These are phyloP conservation scores for Leccinum barrowsii DNA, from an alignment of 768 basidiomycete genomes.

Conservation along the genomic window DNA sequence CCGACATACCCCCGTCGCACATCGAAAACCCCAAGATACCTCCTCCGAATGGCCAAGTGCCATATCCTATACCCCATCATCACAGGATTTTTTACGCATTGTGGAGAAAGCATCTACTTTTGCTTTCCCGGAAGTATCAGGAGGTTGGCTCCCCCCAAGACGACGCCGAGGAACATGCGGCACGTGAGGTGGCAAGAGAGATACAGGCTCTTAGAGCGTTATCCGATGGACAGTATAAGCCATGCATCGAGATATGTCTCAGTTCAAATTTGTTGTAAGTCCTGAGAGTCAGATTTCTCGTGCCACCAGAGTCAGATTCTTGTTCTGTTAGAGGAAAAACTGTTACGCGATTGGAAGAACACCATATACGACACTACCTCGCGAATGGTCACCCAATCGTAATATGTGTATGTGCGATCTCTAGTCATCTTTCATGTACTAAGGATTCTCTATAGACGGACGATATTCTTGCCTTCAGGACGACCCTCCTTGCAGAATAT, in stretches of 20 bases:
- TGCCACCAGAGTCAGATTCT: not conserved
- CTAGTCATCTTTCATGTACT: not conserved
- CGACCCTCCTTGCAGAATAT: slow-evolving; percentile 72
- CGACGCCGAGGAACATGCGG: slow-evolving; percentile 17
- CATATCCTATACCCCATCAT: slow-evolving; percentile 21
- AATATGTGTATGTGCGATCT: slow-evolving; percentile 58
- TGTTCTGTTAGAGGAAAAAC: slow-evolving; percentile 57
- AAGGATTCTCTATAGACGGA: slow-evolving; percentile 56
- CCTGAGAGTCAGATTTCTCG: not conserved
- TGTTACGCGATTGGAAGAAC: slow-evolving; percentile 57
- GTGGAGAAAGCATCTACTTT: slow-evolving; percentile 21
- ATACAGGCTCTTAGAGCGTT: slow-evolving; percentile 16
- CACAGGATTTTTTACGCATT: slow-evolving; percentile 22
- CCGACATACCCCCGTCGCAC: slow-evolving; percentile 21
- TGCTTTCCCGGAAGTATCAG: slow-evolving; percentile 18
- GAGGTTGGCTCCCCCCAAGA: slow-evolving; percentile 10
- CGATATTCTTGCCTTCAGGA: slow-evolving; percentile 76
- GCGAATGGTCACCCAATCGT: slow-evolving; percentile 61
- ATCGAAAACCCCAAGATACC: slow-evolving; percentile 17
- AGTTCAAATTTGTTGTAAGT: slow-evolving; percentile 73
- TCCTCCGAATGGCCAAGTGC: slow-evolving; percentile 16
- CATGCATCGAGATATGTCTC: slow-evolving; percentile 77
- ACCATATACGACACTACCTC: slow-evolving; percentile 71
- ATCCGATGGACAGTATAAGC: slow-evolving; percentile 36
- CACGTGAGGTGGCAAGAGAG: slow-evolving; percentile 21